Evolutionary conservation across 148 eudicot species (phyloP), one percentile per base, ranked within the genome.

Genomic region (Chenopodium formosanum): DNA sequence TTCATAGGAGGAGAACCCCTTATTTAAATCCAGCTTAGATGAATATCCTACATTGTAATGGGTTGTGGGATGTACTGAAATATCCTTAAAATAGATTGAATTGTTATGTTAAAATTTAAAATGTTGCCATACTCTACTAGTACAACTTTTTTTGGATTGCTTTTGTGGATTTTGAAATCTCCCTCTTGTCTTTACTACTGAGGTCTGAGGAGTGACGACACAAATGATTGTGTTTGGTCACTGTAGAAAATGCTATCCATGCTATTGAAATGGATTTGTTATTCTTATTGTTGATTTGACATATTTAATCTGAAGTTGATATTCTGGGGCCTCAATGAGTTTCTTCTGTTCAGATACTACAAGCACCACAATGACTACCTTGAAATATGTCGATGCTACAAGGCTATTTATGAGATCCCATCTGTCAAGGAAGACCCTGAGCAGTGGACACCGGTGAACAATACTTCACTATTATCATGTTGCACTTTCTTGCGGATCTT

Each of bases 331-430:
- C 47, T 58, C 40, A 69, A 27, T 13, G 12, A 60, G 31, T 50
- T 76, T 64, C 66, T 78, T 68, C 68, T 47, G 1, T 88, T 73
- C 80, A 92, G 94, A 84, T 92, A 89, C 82, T 83, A 92, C 82
- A 82, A 88, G 23, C 93, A 94, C 84, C 87, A 82, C 85, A 90
- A 90, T 85, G 92, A 94, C 69, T 91, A 94, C 86, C 98, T 94
- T 75, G 96, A 94, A 84, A 90, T 94, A 79, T 91, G 94, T 81
- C 90, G 94, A 34, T 90, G 95, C 85, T 95, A 91, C 88, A 93
- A 91, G 91, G 73, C 97, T 62, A 92, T 95, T 64, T 93, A 95
- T 80, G 99, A 93, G 60, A 95, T 92, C 56, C 88, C 97, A 37
- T 88, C 91, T 80, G 90, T 92, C 83, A 88, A 83, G 62, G 97